phyloP scores from a whole-genome alignment of 2,329 filamentous ascomycete genomes.

The Aspergillus sojae region DNA sequence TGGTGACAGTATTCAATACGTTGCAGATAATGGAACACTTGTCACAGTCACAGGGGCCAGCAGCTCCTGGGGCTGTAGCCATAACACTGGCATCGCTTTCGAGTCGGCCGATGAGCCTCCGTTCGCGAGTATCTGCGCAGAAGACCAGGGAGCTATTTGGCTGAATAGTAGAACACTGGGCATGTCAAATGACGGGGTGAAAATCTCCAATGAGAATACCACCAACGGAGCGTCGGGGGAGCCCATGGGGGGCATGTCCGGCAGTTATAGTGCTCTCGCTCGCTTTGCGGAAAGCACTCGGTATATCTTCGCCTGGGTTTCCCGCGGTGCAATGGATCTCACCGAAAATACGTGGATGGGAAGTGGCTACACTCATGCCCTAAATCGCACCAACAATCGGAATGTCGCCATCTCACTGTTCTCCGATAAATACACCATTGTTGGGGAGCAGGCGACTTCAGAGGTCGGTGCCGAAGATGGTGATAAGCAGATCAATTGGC shows the following conservation, averaged over 20 bases:
- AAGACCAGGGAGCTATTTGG: constrained; percentile 67
- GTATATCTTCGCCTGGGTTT: constrained; percentile 67
- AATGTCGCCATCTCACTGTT: constrained; percentile 63
- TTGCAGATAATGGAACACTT: constrained; percentile 52
- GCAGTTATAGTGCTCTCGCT: constrained; percentile 61
- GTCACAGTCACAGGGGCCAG: constrained; percentile 56
- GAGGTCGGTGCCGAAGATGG: constrained; percentile 56
- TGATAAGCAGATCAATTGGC: constrained; percentile 63
- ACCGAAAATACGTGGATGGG: constrained; percentile 62
- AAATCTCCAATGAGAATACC: constrained; percentile 65
- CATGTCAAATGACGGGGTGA: constrained; percentile 56
- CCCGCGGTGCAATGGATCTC: constrained; percentile 60
- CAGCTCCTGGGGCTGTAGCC: constrained; percentile 63
- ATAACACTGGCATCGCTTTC: constrained; percentile 67
- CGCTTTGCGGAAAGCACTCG: constrained; percentile 54
- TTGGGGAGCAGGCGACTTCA: constrained; percentile 57
- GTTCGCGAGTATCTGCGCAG: constrained; percentile 62
- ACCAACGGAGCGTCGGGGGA: constrained; percentile 63
- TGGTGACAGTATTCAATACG: constrained; percentile 60
- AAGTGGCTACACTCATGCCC: constrained; percentile 54
- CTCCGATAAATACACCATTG: constrained; percentile 60
- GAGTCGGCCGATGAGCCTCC: constrained; percentile 62
- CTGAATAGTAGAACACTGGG: constrained; percentile 62
- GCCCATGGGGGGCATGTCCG: constrained; percentile 65
- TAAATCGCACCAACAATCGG: constrained; percentile 60